phyloP scores from a whole-genome alignment of 1,139 yeast species.

The Arxiozyma bovina region DNA sequence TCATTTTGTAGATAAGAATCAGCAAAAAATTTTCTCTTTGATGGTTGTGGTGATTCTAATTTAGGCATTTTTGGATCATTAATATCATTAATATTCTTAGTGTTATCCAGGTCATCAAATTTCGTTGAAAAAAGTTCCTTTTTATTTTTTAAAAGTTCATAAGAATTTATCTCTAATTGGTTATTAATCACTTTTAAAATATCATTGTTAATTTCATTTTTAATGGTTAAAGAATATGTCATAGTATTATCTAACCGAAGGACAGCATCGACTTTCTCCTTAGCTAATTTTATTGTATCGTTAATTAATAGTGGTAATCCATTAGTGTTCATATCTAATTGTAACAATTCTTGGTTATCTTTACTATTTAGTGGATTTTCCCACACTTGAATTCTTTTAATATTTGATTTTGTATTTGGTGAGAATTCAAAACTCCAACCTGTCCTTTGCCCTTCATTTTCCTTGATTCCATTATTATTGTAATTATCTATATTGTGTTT shows the following conservation, averaged over 20 bases:
- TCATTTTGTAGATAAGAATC: constrained; percentile 9
- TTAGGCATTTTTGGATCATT: constrained; percentile 5
- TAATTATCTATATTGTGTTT: constrained; percentile 6
- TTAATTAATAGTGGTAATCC: constrained; percentile 55
- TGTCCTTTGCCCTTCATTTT: constrained; percentile 2
- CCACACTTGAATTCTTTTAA: constrained; percentile 48
- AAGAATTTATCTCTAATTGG: constrained; percentile 36
- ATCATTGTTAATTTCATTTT: constrained; percentile 68
- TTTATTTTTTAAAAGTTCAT: not conserved
- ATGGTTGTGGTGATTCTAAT: constrained; percentile 11
- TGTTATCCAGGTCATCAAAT: not conserved
- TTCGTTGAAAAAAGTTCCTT: not conserved
- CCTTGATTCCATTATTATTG: constrained; percentile 1
- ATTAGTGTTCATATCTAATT: constrained; percentile 39
- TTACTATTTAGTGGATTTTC: constrained; percentile 16
- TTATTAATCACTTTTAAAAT: constrained; percentile 60
- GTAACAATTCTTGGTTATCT: not conserved
- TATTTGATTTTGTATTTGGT: constrained; percentile 63
- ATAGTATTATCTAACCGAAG: constrained; percentile 67
- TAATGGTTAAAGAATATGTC: constrained; percentile 70
- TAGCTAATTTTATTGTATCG: constrained; percentile 58
- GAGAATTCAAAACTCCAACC: constrained; percentile 40
- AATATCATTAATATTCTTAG: not conserved
- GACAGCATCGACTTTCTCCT: constrained; percentile 65
- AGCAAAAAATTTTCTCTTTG: constrained; percentile 6